Conservation (phyloP, 1,284 basidiomycete species). For the Cryptococcus deneoformans region DNA sequence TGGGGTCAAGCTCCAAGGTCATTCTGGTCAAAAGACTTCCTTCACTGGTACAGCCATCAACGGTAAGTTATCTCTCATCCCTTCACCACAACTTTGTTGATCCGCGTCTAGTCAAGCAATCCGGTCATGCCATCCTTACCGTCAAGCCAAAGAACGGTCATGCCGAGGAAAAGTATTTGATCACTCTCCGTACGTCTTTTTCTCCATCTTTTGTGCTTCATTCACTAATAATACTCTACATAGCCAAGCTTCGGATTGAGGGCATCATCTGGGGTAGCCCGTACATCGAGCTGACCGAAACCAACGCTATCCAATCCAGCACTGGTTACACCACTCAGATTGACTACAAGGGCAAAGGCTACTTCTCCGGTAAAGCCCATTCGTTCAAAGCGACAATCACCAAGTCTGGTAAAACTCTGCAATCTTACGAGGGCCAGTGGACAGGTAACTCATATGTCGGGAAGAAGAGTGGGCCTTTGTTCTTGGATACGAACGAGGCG, state of each 20-base stretch:
- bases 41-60: conserved; percentile 70
- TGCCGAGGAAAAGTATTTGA: conserved; percentile 71
- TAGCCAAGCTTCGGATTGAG: conserved; percentile 64
- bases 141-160: conserved; percentile 61
- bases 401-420: conserved; percentile 50
- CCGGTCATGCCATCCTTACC: conserved; percentile 86
- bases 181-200: conserved; percentile 67
- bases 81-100: neutral
- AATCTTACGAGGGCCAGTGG: conserved; percentile 86
- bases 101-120: conserved; percentile 70
- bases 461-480: conserved; percentile 54
- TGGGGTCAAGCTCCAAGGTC: conserved; percentile 77
- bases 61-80: conserved; percentile 47
- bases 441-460: conserved; percentile 61
- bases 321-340: conserved; percentile 70
- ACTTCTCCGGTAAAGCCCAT: conserved; percentile 91
- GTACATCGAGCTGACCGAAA: conserved; percentile 76
- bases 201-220: conserved; percentile 1
- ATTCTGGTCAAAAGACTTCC: conserved; percentile 92
- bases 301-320: conserved; percentile 77
- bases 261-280: conserved; percentile 55
- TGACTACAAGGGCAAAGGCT: conserved; percentile 94
- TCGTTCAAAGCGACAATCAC: conserved; percentile 79
- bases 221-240: conserved; percentile 13
- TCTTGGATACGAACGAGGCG: conserved; percentile 53